Base-by-base conservation (phyloP, 768 basidiomycete genomes). In the Russula sp. region DNA sequence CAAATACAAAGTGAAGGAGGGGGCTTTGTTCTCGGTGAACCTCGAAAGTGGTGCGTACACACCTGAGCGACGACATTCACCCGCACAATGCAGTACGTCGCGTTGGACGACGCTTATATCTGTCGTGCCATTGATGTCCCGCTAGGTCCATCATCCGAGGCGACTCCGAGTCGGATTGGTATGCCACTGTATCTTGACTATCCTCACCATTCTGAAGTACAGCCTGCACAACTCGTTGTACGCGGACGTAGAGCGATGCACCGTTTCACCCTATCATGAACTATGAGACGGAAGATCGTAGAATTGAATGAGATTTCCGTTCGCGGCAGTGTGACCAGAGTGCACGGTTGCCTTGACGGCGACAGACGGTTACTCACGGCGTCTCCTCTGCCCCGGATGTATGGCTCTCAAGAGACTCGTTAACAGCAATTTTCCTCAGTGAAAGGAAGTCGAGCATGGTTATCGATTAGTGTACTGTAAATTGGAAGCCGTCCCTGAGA, bases 371-470 rank as follows among this genome's bases (percentile, higher is more conserved):
- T n/a, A n/a, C n/a, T n/a, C 7, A 75, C 69, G 0, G 84, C 75
- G 66, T 90, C 85, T 81, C 85, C 18, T 74, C 71, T 24, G 88
- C 86, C 72, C 91, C 88, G 2, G 87, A 86, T 48, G 87, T 75
- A 54, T 88, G 70, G 0, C 84, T 83, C 63, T 91, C 86, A 64
- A 34, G 90, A 81, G 0, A 84, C 80, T 20, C 88, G 69, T 4
- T 63, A 66, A 26, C 74, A 55, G 38, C 85, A 79, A 59, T 81
- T 70, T n/a, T 75, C 74, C 7, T 75, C 77, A 22, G 76, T 75
- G 53, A 92, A 77, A 24, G 92, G 76, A 3, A 88, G 86, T 70
- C 92, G 90, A 0, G 89, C 87, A 69, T 92, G n/a, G 72, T 91
- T 90, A 75, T 92, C 89, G 71, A 90, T 88, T 0, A 2, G 59